Percentiles rank a stretch among this genome's conserved stretches.
These are phyloP conservation scores for Haplosporangium gracile DNA, from an alignment of 192 early-diverging fungal species.

Conservation along the genomic window DNA sequence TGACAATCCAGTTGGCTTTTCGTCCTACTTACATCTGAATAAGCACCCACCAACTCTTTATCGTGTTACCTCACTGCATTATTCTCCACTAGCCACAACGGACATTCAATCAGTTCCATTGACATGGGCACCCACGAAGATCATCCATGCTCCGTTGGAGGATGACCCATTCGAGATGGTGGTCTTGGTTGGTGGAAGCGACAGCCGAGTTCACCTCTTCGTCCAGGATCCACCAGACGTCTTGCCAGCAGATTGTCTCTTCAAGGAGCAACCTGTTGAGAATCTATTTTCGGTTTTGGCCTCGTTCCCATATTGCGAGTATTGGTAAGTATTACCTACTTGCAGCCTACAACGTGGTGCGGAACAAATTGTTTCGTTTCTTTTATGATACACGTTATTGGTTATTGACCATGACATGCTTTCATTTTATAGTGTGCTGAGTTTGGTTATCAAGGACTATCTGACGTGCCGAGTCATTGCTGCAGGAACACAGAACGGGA, in stretches of 20 bases:
- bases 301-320: conserved; percentile 49
- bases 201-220: conserved; percentile 49
- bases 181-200: conserved; percentile 45
- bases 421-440: conserved; percentile 28
- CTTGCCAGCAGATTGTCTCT: not conserved
- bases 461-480: conserved; percentile 36
- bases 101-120: conserved; percentile 43
- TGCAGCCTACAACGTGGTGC: not conserved
- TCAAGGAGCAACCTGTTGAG: conserved; percentile 27
- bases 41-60: not conserved
- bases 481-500: conserved; percentile 52
- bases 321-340: conserved; percentile 29
- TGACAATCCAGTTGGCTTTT: not conserved
- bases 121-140: conserved; percentile 51
- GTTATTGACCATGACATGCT: not conserved
- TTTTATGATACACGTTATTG: not conserved
- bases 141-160: conserved; percentile 37
- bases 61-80: not conserved
- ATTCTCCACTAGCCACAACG: conserved; percentile 16
- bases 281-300: conserved; percentile 23
- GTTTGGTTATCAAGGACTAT: conserved; percentile 46
- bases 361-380: not conserved
- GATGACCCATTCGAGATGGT: conserved; percentile 53
- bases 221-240: conserved; percentile 14
- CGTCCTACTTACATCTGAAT: no score